Conservation (phyloP, 2,329 filamentous ascomycete genomes). For the Microsporum ferrugineum region DNA sequence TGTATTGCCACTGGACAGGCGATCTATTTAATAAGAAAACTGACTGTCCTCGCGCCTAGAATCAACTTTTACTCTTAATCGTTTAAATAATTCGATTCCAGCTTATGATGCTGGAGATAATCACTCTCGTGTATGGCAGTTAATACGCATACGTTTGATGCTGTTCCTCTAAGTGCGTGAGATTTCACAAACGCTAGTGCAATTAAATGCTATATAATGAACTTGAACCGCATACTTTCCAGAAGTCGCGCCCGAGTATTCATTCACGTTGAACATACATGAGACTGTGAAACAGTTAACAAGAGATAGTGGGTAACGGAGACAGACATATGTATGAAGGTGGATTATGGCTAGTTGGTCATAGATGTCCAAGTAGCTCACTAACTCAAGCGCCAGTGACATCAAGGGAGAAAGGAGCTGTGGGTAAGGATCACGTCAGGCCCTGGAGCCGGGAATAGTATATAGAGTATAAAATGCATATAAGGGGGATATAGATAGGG, state of each 20-base stretch:
- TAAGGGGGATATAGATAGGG: background rate
- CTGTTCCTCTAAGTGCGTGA: background rate
- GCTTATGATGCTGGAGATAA: background rate
- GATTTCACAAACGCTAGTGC: background rate
- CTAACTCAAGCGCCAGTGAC: background rate
- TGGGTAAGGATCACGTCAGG: background rate
- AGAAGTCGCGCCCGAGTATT: background rate
- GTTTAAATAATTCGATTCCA: background rate
- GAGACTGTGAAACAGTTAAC: background rate
- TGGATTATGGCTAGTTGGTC: background rate
- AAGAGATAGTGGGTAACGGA: background rate
- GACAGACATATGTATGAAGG: background rate
- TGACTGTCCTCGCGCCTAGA: background rate
- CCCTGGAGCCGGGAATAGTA: background rate
- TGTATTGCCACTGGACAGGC: background rate
- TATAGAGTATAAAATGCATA: background rate
- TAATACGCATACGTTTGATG: background rate
- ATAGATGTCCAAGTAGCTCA: background rate
- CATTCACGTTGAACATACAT: background rate
- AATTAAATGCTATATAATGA: background rate
- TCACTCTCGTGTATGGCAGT: background rate
- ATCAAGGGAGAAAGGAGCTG: background rate
- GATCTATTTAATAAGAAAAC: background rate
- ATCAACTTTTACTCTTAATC: background rate
- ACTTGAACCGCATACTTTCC: background rate